These are phyloP conservation scores for Kodamaea derodonti DNA, from an alignment of 1,139 yeast species.

Conservation along the genomic window DNA sequence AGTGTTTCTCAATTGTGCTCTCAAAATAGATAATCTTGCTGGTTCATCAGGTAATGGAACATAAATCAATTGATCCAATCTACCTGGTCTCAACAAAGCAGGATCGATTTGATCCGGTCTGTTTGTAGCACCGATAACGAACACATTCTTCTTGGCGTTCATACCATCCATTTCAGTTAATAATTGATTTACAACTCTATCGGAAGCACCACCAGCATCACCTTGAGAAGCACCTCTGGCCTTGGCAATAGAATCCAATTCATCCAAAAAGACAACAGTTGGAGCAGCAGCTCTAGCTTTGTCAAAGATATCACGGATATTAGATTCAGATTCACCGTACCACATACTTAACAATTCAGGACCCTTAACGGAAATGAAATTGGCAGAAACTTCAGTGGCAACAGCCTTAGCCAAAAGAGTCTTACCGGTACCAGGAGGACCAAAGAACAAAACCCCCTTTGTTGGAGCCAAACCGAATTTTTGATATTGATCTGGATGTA, in stretches of 20 bases:
- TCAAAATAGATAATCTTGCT: conserved; percentile 88
- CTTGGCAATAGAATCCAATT: conserved; percentile 95
- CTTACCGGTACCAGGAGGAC: conserved; percentile 99
- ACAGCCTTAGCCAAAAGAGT: conserved; percentile 95
- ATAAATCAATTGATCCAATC: conserved; percentile 96
- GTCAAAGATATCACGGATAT: conserved; percentile 94
- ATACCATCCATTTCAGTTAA: conserved; percentile 99
- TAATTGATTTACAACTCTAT: conserved; percentile 96
- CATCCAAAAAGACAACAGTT: conserved; percentile 95
- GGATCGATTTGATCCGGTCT: conserved; percentile 99
- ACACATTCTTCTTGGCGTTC: conserved; percentile 98
- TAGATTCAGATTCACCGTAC: conserved; percentile 98
- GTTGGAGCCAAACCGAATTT: conserved; percentile 97
- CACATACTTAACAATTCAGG: conserved; percentile 98
- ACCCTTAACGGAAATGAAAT: conserved; percentile 91
- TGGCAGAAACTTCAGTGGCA: conserved; percentile 94
- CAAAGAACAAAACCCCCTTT: conserved; percentile 96
- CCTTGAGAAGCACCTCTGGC: conserved; percentile 92
- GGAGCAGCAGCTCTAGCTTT: conserved; percentile 99
- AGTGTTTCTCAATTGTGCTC: conserved; percentile 96
- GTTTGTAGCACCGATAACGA: conserved; percentile 98
- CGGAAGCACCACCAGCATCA: conserved; percentile 98
- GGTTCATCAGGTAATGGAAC: conserved; percentile 97
- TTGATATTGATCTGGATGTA: conserved; percentile 97
- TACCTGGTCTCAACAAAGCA: conserved; percentile 97